Percentiles rank a stretch among this genome's conserved stretches.
phyloP scores from a whole-genome alignment of 768 basidiomycete genomes.

The Xerocomellus intermedius region DNA sequence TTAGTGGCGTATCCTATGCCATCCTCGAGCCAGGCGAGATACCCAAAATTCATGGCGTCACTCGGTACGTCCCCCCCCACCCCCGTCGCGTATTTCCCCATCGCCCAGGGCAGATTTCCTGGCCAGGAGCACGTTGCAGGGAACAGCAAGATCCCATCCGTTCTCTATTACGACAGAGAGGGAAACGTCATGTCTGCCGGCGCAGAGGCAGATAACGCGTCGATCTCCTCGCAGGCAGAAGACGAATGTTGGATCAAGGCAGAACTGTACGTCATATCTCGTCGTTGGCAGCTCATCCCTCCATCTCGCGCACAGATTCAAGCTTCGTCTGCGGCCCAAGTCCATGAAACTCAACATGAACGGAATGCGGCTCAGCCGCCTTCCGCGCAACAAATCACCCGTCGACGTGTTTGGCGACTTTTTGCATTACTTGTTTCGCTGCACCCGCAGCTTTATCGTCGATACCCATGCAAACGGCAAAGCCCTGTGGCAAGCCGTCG shows the following conservation, averaged over 20 bases:
- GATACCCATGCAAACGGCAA: constrained; percentile 82
- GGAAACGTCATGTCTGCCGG: constrained; percentile 71
- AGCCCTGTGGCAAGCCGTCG: constrained; percentile 67
- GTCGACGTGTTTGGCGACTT: constrained; percentile 81
- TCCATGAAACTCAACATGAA: constrained; percentile 83
- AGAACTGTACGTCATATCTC: constrained; percentile 57
- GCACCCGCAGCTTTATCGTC: constrained; percentile 71
- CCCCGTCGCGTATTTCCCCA: constrained; percentile 1
- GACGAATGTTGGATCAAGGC: constrained; percentile 76
- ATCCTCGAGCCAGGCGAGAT: constrained; percentile 80
- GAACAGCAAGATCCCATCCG: constrained; percentile 79
- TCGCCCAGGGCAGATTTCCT: constrained; percentile 54
- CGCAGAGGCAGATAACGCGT: constrained; percentile 68
- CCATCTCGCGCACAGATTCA: constrained; percentile 51
- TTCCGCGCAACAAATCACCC: constrained; percentile 65
- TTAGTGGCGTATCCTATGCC: constrained; percentile 81
- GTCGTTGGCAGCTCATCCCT: background rate
- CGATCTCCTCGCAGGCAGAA: constrained; percentile 62
- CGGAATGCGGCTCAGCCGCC: constrained; percentile 70
- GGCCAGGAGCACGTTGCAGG: constrained; percentile 86
- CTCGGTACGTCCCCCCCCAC: constrained; percentile 47
- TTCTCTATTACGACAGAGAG: constrained; percentile 68
- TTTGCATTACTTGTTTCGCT: constrained; percentile 68
- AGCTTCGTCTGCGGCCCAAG: constrained; percentile 73
- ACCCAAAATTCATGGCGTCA: constrained; percentile 79